These are phyloP conservation scores for Auricularia auricula-judae DNA, from an alignment of 768 basidiomycete species.

Conservation along the genomic window DNA sequence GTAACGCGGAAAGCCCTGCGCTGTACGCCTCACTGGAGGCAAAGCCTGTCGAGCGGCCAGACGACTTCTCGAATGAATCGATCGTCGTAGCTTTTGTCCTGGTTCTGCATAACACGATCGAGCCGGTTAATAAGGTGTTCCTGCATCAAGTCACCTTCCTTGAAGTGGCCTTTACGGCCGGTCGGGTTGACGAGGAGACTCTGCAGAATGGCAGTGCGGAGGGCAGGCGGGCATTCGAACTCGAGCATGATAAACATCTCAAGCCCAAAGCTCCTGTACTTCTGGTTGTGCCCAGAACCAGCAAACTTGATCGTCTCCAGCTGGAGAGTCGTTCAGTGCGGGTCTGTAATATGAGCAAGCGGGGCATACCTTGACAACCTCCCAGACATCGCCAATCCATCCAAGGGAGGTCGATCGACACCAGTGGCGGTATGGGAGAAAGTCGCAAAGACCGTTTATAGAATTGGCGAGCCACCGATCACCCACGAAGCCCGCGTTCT, in stretches of 20 bases:
- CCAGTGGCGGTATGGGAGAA: conserved; percentile 14
- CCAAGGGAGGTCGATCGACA: conserved; percentile 20
- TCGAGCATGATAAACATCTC: conserved; percentile 22
- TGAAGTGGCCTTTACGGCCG: conserved; percentile 14
- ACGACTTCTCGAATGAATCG: neutral
- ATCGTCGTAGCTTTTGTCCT: neutral
- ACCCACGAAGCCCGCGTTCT: neutral
- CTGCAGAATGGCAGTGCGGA: conserved; percentile 14
- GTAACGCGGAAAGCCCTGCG: neutral
- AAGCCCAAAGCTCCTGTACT: conserved; percentile 23
- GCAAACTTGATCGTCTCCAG: conserved; percentile 19
- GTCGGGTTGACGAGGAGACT: conserved; percentile 23
- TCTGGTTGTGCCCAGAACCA: conserved; percentile 19
- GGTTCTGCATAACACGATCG: neutral
- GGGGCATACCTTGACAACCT: conserved; percentile 18
- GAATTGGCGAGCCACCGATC: neutral
- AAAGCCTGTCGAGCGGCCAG: neutral
- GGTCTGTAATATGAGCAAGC: neutral
- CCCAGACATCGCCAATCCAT: conserved; percentile 23
- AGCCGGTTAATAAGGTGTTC: conserved; percentile 15
- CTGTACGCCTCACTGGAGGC: neutral
- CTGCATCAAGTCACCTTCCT: conserved; percentile 23
- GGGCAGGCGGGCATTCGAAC: conserved; percentile 16
- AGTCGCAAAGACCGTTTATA: conserved; percentile 6
- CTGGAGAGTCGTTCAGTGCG: neutral